These are phyloP conservation scores for Suhomyces guaymorum DNA, from an alignment of 1,139 yeast species.

Conservation along the genomic window DNA sequence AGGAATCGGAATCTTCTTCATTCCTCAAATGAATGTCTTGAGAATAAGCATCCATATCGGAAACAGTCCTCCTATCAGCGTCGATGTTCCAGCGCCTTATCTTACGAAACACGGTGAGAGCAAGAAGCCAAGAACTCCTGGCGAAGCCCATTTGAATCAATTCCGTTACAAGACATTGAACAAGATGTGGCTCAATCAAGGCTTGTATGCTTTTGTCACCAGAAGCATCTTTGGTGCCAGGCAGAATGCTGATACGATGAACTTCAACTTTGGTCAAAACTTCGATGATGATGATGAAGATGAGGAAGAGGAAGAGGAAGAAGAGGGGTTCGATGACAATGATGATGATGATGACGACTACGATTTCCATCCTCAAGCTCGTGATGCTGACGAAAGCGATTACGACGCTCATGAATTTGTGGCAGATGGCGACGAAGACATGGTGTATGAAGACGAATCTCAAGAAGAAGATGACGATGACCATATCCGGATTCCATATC, in stretches of 20 bases:
- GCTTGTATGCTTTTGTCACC: constrained; percentile 40
- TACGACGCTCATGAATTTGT: no score
- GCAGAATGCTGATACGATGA: constrained; percentile 6
- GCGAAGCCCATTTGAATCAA: constrained; percentile 55
- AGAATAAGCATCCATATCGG: constrained; percentile 32
- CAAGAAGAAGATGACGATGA: no score
- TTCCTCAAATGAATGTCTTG: constrained; percentile 41
- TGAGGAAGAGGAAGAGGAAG: constrained; percentile 8
- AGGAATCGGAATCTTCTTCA: constrained; percentile 43
- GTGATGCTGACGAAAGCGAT: no score
- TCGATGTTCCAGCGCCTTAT: constrained; percentile 60
- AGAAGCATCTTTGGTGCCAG: constrained; percentile 34
- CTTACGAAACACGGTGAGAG: constrained; percentile 74
- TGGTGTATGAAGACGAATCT: no score
- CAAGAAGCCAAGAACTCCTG: constrained; percentile 53
- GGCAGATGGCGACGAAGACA: no score
- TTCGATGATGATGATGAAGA: constrained; percentile 8
- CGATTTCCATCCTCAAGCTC: no score
- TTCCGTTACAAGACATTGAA: constrained; percentile 57
- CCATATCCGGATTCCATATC: no score
- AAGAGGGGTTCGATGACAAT: constrained; percentile 3
- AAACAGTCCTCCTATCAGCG: constrained; percentile 28
- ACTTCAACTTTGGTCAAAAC: constrained; percentile 11
- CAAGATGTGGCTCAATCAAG: constrained; percentile 60
- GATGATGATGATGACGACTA: not conserved